A percentile compares a stretch with the other conserved stretches of the same genome.
Conservation (phyloP, 2,329 filamentous ascomycete species). For the Pseudocercospora musae region DNA sequence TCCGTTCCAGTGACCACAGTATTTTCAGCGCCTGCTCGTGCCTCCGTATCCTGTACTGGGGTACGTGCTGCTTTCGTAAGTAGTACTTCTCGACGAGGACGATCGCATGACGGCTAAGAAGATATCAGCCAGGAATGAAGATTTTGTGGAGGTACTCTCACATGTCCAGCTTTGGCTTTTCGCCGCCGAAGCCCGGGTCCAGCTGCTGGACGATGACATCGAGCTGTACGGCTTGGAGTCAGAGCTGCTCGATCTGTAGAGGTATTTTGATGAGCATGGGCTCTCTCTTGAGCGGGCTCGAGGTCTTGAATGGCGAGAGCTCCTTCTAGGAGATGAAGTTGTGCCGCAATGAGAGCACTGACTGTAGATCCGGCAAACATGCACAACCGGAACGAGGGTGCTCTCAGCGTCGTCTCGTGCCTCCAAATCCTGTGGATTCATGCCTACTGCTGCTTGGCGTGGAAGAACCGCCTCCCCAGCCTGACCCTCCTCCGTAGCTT, state of each 20-base stretch:
- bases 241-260: not conserved
- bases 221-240: not conserved
- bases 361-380: not conserved
- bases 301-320: not conserved
- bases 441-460: conserved; percentile 31
- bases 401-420: conserved; percentile 29
- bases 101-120: not conserved
- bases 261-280: not conserved
- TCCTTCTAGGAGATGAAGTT: not conserved
- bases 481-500: conserved; percentile 17
- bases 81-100: not conserved
- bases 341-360: not conserved
- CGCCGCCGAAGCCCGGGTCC: not conserved
- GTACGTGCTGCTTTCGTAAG: not conserved
- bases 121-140: not conserved
- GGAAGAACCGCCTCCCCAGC: conserved; percentile 11
- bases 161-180: not conserved
- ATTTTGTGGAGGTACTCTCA: not conserved
- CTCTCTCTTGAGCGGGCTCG: not conserved
- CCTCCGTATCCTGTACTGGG: not conserved
- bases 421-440: conserved; percentile 37
- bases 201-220: not conserved
- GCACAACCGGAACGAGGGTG: not conserved
- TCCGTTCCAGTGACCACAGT: not conserved
- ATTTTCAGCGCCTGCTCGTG: not conserved